Evolutionary conservation across 345 rosid genomes (phyloP).

Genomic region (Capsella bursapastoris): DNA sequence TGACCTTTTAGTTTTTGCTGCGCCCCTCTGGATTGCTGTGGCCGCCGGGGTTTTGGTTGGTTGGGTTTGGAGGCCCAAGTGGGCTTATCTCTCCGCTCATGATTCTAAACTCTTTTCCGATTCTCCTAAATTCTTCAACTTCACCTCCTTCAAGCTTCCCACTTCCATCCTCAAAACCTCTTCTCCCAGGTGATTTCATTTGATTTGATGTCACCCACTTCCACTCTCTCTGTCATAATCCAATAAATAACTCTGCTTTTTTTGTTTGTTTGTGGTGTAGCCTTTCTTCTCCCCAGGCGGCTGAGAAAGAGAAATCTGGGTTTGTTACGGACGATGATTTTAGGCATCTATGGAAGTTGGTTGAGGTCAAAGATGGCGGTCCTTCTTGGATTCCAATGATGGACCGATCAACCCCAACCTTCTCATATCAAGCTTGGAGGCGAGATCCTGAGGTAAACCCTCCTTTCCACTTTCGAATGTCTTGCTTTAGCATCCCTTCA

Average conservation of each 20-base stretch:
- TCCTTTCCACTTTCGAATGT: not conserved
- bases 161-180: constrained; percentile 52
- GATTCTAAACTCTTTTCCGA: constrained; percentile 41
- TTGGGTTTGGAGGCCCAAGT: constrained; percentile 94
- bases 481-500: not conserved
- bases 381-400: constrained; percentile 98
- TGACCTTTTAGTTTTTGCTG: constrained; percentile 57
- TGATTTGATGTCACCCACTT: not conserved
- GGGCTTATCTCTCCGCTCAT: constrained; percentile 58
- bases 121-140: constrained; percentile 30
- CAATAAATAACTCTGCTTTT: not conserved
- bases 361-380: constrained; percentile 89
- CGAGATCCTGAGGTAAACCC: constrained; percentile 77
- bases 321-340: constrained; percentile 70
- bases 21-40: constrained; percentile 88
- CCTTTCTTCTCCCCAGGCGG: constrained; percentile 39
- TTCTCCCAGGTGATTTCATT: constrained; percentile 56
- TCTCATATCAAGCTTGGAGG: constrained; percentile 90
- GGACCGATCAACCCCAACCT: constrained; percentile 75
- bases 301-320: constrained; percentile 44
- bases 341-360: constrained; percentile 66
- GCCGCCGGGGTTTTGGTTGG: constrained; percentile 86
- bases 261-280: constrained; percentile 4
- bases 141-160: constrained; percentile 55
- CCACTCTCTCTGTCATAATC: not conserved